Conservation (phyloP, 2,329 filamentous ascomycete genomes). For the Diaporthe amygdali region DNA sequence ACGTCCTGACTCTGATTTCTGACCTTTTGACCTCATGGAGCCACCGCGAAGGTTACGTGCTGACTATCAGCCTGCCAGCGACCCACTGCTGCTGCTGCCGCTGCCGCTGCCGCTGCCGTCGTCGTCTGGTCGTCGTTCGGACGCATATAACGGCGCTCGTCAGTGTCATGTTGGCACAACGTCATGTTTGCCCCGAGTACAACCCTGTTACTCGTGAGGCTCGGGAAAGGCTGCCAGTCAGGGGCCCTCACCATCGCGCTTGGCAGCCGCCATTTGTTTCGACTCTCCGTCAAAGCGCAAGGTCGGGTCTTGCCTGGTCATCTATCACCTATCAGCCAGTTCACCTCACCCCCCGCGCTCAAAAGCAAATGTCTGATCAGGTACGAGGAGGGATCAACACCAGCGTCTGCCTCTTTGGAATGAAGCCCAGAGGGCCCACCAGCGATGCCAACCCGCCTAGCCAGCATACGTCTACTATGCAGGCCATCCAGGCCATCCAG, state of each 20-base stretch:
- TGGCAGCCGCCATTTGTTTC: slow-evolving; percentile 18
- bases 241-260: neutral
- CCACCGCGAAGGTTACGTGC: neutral
- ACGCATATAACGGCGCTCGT: slow-evolving; percentile 4
- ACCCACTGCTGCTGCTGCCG: neutral
- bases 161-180: neutral
- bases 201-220: slow-evolving; percentile 8
- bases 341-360: neutral
- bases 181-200: slow-evolving; percentile 8
- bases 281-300: slow-evolving; percentile 12
- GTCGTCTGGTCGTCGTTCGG: slow-evolving; percentile 6
- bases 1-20: neutral
- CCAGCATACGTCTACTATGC: neutral
- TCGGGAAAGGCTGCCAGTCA: slow-evolving; percentile 12
- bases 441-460: slow-evolving; percentile 7
- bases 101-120: neutral
- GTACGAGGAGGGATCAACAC: neutral
- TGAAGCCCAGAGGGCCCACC: neutral
- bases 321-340: neutral
- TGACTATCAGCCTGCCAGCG: neutral
- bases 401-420: neutral
- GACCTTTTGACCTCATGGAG: neutral
- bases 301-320: neutral
- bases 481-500: neutral
- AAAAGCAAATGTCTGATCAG: neutral